These are phyloP conservation scores for Cladobotryum mycophilum DNA, from an alignment of 2,329 filamentous ascomycete genomes.

Conservation along the genomic window DNA sequence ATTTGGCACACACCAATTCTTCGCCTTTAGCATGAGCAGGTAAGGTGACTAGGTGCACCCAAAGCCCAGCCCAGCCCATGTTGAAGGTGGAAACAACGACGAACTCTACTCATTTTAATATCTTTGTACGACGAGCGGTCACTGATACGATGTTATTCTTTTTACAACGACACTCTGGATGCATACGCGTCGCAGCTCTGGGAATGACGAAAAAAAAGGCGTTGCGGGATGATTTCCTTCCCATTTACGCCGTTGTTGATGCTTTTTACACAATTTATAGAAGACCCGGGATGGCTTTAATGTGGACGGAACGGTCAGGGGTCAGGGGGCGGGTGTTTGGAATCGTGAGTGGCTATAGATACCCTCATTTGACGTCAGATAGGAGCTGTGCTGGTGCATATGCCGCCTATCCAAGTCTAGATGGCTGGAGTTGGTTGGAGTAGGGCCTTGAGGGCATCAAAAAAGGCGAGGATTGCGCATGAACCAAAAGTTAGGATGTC, in stretches of 20 bases:
- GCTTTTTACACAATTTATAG: slow-evolving; percentile 8
- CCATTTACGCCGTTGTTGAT: slow-evolving; percentile 1
- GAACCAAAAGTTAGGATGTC: slow-evolving; percentile 19
- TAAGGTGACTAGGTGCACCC: neutral
- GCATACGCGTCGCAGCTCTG: slow-evolving; percentile 4
- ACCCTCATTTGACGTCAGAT: slow-evolving; percentile 8
- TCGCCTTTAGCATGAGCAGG: neutral
- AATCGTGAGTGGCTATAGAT: slow-evolving; percentile 3
- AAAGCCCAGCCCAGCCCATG: neutral
- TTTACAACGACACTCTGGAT: neutral
- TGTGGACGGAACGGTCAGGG: slow-evolving; percentile 7
- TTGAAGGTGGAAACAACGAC: slow-evolving; percentile 1
- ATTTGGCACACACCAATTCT: neutral
- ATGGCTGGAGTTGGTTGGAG: slow-evolving; percentile 3
- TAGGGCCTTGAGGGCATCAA: slow-evolving; percentile 9
- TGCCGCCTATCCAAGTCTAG: neutral
- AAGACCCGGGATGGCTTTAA: slow-evolving; percentile 9
- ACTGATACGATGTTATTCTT: slow-evolving; percentile 1
- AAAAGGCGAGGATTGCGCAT: slow-evolving; percentile 10
- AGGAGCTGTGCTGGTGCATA: slow-evolving; percentile 4
- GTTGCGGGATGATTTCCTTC: slow-evolving; percentile 6
- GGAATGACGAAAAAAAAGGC: slow-evolving; percentile 11
- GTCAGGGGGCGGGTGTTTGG: neutral
- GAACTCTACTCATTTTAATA: slow-evolving; percentile 23
- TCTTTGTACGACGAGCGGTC: slow-evolving; percentile 18